Percentiles rank a stretch among this genome's conserved stretches.
phyloP scores from a whole-genome alignment of 1,139 yeast species.

The Saccharomyces hybrid region DNA sequence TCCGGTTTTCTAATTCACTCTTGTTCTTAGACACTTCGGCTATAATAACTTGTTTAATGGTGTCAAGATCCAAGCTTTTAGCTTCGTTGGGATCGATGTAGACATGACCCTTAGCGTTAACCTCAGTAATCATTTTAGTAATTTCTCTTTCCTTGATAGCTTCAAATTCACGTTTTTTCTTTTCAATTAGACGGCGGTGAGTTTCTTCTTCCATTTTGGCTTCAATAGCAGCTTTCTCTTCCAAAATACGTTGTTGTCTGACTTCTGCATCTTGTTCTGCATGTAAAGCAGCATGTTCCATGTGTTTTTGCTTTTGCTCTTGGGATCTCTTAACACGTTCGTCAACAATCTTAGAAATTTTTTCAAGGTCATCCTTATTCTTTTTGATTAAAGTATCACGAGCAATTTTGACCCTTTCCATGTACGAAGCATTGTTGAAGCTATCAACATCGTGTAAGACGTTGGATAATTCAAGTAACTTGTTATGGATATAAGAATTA shows the following conservation, averaged over 20 bases:
- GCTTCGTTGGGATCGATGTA: slow-evolving; percentile 74
- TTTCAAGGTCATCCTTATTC: slow-evolving; percentile 28
- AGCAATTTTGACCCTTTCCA: slow-evolving; percentile 31
- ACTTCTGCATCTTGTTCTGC: slow-evolving; percentile 48
- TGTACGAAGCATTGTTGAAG: slow-evolving; percentile 24
- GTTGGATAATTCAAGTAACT: slow-evolving; percentile 25
- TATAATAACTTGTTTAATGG: slow-evolving; percentile 71
- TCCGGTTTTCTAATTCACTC: slow-evolving; percentile 68
- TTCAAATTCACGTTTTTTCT: slow-evolving; percentile 68
- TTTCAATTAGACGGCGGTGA: slow-evolving; percentile 71
- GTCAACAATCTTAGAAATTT: slow-evolving; percentile 29
- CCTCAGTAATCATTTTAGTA: slow-evolving; percentile 75
- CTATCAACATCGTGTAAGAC: slow-evolving; percentile 25
- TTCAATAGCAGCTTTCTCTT: slow-evolving; percentile 79
- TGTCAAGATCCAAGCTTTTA: slow-evolving; percentile 66
- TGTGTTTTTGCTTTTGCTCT: slow-evolving; percentile 56
- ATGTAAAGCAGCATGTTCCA: slow-evolving; percentile 37
- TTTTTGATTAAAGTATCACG: slow-evolving; percentile 31
- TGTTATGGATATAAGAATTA: slow-evolving; percentile 49
- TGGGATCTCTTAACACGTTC: slow-evolving; percentile 57
- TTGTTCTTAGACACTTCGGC: slow-evolving; percentile 84
- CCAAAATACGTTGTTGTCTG: slow-evolving; percentile 56
- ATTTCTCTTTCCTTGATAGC: slow-evolving; percentile 48
- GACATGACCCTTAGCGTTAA: slow-evolving; percentile 87
- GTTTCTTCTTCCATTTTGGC: slow-evolving; percentile 77